phyloP scores from a whole-genome alignment of 208 protist species.

The Leishmania amazonensis region DNA sequence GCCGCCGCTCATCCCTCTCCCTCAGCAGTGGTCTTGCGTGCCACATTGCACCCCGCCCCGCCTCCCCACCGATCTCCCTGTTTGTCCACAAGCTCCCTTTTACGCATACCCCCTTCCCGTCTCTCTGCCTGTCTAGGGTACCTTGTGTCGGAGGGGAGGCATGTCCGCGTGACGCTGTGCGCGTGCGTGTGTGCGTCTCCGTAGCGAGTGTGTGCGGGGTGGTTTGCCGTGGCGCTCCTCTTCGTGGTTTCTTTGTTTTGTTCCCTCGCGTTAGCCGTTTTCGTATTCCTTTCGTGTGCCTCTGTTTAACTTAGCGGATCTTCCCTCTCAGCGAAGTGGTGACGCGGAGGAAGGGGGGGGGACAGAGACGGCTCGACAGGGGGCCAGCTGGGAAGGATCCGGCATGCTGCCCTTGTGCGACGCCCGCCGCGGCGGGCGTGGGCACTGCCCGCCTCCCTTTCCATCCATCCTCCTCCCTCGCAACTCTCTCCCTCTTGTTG shows the following conservation, averaged over 20 bases:
- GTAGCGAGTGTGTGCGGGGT: background rate
- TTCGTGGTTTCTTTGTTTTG: background rate
- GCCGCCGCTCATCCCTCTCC: background rate
- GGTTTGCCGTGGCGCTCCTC: background rate
- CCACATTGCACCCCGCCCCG: background rate
- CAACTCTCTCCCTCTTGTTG: background rate
- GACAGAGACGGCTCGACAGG: background rate
- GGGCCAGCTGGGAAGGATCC: background rate
- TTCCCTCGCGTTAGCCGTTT: background rate
- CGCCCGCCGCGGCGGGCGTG: background rate
- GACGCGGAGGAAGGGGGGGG: background rate
- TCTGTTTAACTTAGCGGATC: slow-evolving; percentile 8
- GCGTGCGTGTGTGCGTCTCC: background rate
- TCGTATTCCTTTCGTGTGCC: background rate
- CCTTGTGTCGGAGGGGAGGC: background rate
- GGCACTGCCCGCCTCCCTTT: background rate
- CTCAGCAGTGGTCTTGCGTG: background rate
- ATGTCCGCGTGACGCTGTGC: background rate
- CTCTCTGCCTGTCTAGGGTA: background rate
- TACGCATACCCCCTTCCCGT: background rate
- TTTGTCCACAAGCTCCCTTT: background rate
- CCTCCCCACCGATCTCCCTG: background rate
- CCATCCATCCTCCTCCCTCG: background rate
- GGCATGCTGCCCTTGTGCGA: background rate
- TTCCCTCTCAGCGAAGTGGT: background rate